Percentiles rank a stretch among this genome's conserved stretches.
Evolutionary conservation across 768 basidiomycete species (phyloP).

Genomic region (Cystofilobasidium ferigula): DNA sequence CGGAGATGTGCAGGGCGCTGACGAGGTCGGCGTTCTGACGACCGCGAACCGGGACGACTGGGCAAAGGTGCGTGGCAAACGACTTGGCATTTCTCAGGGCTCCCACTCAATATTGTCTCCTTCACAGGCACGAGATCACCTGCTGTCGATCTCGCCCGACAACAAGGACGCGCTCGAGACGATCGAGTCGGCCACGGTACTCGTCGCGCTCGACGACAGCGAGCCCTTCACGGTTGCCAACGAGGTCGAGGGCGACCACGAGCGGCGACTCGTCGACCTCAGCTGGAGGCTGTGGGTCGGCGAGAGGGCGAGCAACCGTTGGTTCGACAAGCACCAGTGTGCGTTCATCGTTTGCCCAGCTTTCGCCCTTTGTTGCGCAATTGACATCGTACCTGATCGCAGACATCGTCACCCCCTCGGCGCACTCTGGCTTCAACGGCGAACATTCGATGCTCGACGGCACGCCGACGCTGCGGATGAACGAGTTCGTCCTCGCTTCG

Average conservation of each 20-base stretch:
- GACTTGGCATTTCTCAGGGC: conserved; percentile 7
- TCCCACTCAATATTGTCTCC: neutral
- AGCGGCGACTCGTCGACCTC: conserved; percentile 25
- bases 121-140: conserved; percentile 50
- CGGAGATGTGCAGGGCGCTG: conserved; percentile 48
- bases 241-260: conserved; percentile 47
- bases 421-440: conserved; percentile 91
- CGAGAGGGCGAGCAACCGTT: conserved; percentile 50
- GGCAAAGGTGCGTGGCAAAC: conserved; percentile 52
- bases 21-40: conserved; percentile 68
- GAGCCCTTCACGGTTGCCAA: conserved; percentile 56
- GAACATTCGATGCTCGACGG: conserved; percentile 67
- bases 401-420: conserved; percentile 93
- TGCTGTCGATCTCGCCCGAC: conserved; percentile 53
- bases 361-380: neutral
- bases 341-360: conserved; percentile 33
- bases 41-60: conserved; percentile 81
- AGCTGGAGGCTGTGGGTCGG: conserved; percentile 52
- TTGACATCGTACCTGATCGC: conserved; percentile 9
- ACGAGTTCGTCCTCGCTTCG: conserved; percentile 78
- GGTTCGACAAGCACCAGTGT: conserved; percentile 96
- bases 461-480: conserved; percentile 85
- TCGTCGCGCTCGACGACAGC: conserved; percentile 74
- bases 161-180: conserved; percentile 61
- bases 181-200: conserved; percentile 80